Percentiles rank a stretch among this genome's conserved stretches.
These are phyloP conservation scores for Pseudocercospora vitis DNA, from an alignment of 2,329 filamentous ascomycete species.

Conservation along the genomic window DNA sequence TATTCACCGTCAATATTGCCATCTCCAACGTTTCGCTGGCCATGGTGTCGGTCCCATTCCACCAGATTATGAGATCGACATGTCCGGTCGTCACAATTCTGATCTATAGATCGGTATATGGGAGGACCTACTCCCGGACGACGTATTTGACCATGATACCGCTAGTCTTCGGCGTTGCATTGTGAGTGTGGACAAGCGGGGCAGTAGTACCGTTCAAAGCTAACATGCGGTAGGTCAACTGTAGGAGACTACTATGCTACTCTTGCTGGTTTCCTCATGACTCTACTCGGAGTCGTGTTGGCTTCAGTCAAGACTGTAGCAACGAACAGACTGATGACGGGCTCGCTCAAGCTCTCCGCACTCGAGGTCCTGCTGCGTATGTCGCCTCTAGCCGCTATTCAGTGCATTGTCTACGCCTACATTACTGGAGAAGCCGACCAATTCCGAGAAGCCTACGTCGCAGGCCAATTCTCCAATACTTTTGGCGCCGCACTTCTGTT, in stretches of 20 bases:
- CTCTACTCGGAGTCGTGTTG: constrained; percentile 41
- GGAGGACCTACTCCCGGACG: constrained; percentile 55
- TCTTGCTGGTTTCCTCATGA: constrained; percentile 47
- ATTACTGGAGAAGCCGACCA: constrained; percentile 23
- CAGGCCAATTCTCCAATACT: constrained; percentile 50
- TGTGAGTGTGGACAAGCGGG: constrained; percentile 32
- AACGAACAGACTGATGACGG: constrained; percentile 65
- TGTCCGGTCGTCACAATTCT: constrained; percentile 62
- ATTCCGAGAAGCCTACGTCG: constrained; percentile 16
- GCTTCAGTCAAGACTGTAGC: constrained; percentile 59
- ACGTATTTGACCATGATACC: constrained; percentile 63
- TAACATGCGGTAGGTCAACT: constrained; percentile 44
- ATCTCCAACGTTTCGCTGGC: constrained; percentile 63
- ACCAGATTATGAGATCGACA: constrained; percentile 64
- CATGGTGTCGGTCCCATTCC: constrained; percentile 66
- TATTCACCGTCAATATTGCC: constrained; percentile 65
- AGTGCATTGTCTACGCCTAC: constrained; percentile 26
- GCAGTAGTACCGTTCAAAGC: no score
- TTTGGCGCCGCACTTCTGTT: constrained; percentile 54
- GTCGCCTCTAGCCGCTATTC: constrained; percentile 27
- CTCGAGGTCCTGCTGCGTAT: constrained; percentile 57
- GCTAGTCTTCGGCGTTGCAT: constrained; percentile 59
- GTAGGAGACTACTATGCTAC: constrained; percentile 64
- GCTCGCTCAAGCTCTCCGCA: constrained; percentile 57
- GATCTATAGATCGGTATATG: constrained; percentile 59